Percentiles rank a stretch among this genome's conserved stretches.
These are phyloP conservation scores for Inga laurina DNA, from an alignment of 306 rosid genomes.

Conservation along the genomic window DNA sequence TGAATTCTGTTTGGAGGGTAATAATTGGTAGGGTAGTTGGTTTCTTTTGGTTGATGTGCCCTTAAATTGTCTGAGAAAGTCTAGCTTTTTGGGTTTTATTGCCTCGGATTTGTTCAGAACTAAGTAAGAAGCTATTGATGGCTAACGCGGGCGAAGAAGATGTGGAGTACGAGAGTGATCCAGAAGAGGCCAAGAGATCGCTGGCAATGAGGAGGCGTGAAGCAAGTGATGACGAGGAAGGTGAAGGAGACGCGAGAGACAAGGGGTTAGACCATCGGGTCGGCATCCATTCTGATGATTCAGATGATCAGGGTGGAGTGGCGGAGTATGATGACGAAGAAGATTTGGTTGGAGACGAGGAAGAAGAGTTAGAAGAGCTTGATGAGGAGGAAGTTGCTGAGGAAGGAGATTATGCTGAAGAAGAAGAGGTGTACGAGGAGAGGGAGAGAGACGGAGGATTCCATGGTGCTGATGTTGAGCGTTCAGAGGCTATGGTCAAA, in stretches of 20 bases:
- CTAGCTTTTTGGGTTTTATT: constrained; percentile 43
- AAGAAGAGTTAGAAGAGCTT: constrained; percentile 40
- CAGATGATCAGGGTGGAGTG: constrained; percentile 83
- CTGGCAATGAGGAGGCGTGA: constrained; percentile 84
- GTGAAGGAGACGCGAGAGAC: constrained; percentile 49
- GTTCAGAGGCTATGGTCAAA: constrained; percentile 34
- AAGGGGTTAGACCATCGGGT: constrained; percentile 51
- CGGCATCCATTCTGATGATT: constrained; percentile 63
- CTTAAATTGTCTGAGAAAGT: not conserved
- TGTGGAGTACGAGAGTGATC: constrained; percentile 87
- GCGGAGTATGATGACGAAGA: constrained; percentile 75
- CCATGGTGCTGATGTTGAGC: constrained; percentile 36
- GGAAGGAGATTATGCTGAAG: constrained; percentile 32
- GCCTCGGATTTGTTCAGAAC: constrained; percentile 14
- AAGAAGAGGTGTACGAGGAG: constrained; percentile 41
- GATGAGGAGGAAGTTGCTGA: constrained; percentile 42
- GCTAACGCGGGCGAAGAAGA: constrained; percentile 67
- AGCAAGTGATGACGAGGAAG: constrained; percentile 90
- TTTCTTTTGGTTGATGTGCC: constrained; percentile 3
- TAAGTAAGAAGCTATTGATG: constrained; percentile 37
- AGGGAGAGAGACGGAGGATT: constrained; percentile 30
- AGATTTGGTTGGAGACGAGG: constrained; percentile 51
- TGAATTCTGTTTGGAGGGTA: not conserved
- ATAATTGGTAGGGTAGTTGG: not conserved
- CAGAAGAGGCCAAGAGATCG: constrained; percentile 71